Conservation (phyloP, 192 early-diverging fungal species). For the Gryganskiella cystojenkinii region DNA sequence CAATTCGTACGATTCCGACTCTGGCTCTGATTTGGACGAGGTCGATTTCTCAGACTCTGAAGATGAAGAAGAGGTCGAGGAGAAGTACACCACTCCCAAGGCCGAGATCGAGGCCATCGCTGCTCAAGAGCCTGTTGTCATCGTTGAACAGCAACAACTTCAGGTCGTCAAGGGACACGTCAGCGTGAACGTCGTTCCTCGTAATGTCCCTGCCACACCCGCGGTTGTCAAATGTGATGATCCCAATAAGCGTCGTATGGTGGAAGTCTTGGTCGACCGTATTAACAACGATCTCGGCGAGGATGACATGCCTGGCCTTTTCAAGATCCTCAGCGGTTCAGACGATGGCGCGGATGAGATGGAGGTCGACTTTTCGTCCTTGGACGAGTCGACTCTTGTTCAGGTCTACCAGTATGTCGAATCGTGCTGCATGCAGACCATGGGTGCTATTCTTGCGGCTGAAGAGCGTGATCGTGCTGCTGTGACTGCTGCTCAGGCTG, state of each 20-base stretch:
- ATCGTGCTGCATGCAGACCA: constrained; percentile 49
- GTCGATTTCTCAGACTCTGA: constrained; percentile 9
- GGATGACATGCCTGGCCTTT: constrained; percentile 41
- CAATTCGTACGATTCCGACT: constrained; percentile 8
- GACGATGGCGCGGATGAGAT: constrained; percentile 28
- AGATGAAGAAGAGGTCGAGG: constrained; percentile 13
- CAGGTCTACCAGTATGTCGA: constrained; percentile 51
- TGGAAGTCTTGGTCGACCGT: constrained; percentile 32
- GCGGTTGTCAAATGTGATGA: constrained; percentile 14
- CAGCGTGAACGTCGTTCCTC: neutral
- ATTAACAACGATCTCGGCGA: constrained; percentile 49
- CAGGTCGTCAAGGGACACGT: too few species aligned
- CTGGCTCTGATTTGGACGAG: constrained; percentile 15
- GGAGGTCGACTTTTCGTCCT: constrained; percentile 41
- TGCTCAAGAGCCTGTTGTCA: neutral
- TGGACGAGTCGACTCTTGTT: constrained; percentile 42
- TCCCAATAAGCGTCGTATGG: constrained; percentile 51
- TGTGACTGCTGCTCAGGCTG: neutral
- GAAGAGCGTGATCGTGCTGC: constrained; percentile 42
- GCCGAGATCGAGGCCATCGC: constrained; percentile 1
- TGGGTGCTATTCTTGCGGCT: constrained; percentile 39
- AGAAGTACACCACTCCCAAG: neutral
- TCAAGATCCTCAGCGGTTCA: constrained; percentile 35
- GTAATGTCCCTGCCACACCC: neutral
- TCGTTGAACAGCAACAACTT: too few species aligned